Evolutionary conservation across 768 basidiomycete species (phyloP), one percentile per base, ranked within the genome.

Genomic region (Hemileccinum impolitum): DNA sequence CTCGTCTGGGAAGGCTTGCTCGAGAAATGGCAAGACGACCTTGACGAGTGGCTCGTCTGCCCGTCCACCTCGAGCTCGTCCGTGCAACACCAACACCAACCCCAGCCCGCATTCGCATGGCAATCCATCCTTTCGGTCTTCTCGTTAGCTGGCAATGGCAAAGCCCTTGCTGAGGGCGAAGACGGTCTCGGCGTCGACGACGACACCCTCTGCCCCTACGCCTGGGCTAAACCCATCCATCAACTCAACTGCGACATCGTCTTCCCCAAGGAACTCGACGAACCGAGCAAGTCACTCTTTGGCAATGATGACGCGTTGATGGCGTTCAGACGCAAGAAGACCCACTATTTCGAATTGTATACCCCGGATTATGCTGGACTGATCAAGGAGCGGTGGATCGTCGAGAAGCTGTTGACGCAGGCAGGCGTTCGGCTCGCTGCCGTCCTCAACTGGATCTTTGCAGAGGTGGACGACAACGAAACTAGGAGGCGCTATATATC

Each of bases 1-100:
- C 78, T 97, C 52, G 78, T 94, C 60, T 82, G 80, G 79, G 91
- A 97, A 65, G 94, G 94, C 41, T 66, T 94, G 23, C 73, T 87
- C 26, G 70, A 76, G 37, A 77, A 80, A 61, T 94, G 87, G 85
- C 63, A 72, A 13, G 67, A 76, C 41, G 80, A 88, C 25, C 54
- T 84, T 14, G 63, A 73, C 2, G 49, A 61, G 6, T 94, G 94
- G 94, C 68, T 90, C 30, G 43, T 55, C 8, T 96, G 94, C 66
- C 83, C 88, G 5, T 50, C 66, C 6, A 36, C 43, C 9, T 28
- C 36, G 18, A 23, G 23, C n/a, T 35, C 49, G 9, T 52, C 37
- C 6, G 25, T 14, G 5, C 35, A 35, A n/a, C 48, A 47, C 3
- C 59, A 59, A 28, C 39, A 15, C 26, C 36, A 34, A 17, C 43